These are phyloP conservation scores for Erucastrum elatum DNA, from an alignment of 345 rosid genomes.

Conservation along the genomic window DNA sequence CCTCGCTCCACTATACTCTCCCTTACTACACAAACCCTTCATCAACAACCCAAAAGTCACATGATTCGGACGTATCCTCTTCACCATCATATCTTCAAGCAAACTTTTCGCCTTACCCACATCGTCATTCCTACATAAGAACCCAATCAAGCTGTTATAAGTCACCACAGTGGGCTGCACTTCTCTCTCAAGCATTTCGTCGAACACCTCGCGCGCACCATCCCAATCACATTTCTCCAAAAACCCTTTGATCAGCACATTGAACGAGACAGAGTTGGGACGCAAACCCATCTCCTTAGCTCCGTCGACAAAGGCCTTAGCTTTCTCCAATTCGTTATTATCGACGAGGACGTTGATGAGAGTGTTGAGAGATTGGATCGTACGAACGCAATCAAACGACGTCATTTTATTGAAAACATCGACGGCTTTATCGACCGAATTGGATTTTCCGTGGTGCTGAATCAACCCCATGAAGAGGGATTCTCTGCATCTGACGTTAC, in stretches of 20 bases:
- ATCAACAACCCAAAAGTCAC: conserved; percentile 69
- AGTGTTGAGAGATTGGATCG: conserved; percentile 63
- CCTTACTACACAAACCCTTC: conserved; percentile 67
- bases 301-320: conserved; percentile 48
- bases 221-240: conserved; percentile 42
- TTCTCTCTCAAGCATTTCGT: conserved; percentile 75
- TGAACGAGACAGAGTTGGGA: conserved; percentile 67
- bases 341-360: conserved; percentile 69
- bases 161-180: conserved; percentile 70
- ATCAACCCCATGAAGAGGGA: conserved; percentile 68
- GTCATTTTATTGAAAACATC: conserved; percentile 52
- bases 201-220: conserved; percentile 58
- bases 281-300: conserved; percentile 58
- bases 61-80: conserved; percentile 55
- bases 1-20: conserved; percentile 62
- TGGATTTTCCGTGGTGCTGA: conserved; percentile 65
- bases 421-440: conserved; percentile 54
- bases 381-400: conserved; percentile 60
- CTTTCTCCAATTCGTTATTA: conserved; percentile 49
- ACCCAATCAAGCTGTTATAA: conserved; percentile 62
- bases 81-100: conserved; percentile 54
- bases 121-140: conserved; percentile 50
- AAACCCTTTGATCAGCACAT: conserved; percentile 69
- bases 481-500: conserved; percentile 60
- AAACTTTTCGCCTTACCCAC: conserved; percentile 49